Conservation (phyloP, 108 stramenopile species). For the Nitzschia inconspicua region DNA sequence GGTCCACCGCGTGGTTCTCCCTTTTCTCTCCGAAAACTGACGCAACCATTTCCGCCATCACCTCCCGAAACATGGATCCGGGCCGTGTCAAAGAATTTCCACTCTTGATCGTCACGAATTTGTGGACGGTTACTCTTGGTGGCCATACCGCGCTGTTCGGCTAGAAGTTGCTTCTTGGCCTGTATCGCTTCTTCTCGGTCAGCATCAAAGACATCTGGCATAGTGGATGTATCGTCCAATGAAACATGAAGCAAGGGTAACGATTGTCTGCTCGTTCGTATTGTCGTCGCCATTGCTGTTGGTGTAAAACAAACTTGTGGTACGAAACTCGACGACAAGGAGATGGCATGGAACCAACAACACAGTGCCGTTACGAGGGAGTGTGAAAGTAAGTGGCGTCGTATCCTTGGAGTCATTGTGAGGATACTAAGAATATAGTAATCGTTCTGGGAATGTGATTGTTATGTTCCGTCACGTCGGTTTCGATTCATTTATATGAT, state of each 20-base stretch:
- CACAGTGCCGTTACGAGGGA: too few relatives aligned
- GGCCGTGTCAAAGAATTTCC: constrained; percentile 92
- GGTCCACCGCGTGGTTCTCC: constrained; percentile 90
- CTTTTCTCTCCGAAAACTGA: constrained; percentile 91
- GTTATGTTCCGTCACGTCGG: too few relatives aligned
- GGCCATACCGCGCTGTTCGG: constrained; percentile 4
- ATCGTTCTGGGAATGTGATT: too few relatives aligned
- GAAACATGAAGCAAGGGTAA: too few relatives aligned
- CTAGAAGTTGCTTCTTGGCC: constrained; percentile 7
- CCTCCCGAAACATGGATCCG: constrained; percentile 88
- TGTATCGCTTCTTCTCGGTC: constrained; percentile 27
- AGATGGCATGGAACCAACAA: too few relatives aligned
- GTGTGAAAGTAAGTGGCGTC: too few relatives aligned
- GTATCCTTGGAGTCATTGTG: too few relatives aligned
- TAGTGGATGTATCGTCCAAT: background rate
- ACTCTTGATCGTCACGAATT: constrained; percentile 67
- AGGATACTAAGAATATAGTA: too few relatives aligned
- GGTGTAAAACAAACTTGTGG: too few relatives aligned
- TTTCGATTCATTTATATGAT: too few relatives aligned
- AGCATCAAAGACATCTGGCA: constrained; percentile 32
- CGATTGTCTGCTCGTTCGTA: background rate
- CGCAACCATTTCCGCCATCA: constrained; percentile 93
- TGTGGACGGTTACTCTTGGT: constrained; percentile 4
- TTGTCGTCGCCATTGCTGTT: background rate
- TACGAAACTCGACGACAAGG: too few relatives aligned